These are phyloP conservation scores for Paxillus involutus DNA, from an alignment of 768 basidiomycete species.

Conservation along the genomic window DNA sequence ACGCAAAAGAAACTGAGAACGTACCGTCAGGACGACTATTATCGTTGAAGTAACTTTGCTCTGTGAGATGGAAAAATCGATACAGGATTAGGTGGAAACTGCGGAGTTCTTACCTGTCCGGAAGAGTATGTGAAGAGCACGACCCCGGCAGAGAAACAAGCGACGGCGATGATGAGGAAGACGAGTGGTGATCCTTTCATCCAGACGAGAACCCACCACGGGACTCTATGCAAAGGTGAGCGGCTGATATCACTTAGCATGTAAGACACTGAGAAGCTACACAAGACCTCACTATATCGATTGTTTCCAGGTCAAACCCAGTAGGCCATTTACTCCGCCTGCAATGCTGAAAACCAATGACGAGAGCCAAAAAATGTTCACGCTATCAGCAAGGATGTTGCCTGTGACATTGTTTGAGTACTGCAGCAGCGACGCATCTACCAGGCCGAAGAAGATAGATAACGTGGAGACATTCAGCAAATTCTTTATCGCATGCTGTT, in stretches of 20 bases:
- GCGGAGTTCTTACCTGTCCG: slow-evolving; percentile 45
- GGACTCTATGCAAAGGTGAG: slow-evolving; percentile 51
- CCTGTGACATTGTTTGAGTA: slow-evolving; percentile 37
- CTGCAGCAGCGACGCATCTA: slow-evolving; percentile 48
- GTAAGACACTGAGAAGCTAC: neutral
- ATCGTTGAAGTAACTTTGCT: slow-evolving; percentile 59
- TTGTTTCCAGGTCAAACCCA: slow-evolving; percentile 55
- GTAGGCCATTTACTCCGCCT: slow-evolving; percentile 49
- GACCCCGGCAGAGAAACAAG: slow-evolving; percentile 76
- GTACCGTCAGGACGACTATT: slow-evolving; percentile 68
- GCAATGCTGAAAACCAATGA: slow-evolving; percentile 53
- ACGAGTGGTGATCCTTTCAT: slow-evolving; percentile 82
- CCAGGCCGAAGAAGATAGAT: slow-evolving; percentile 55
- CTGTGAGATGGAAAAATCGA: slow-evolving; percentile 32
- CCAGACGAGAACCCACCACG: slow-evolving; percentile 67
- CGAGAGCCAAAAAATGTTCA: slow-evolving; percentile 55
- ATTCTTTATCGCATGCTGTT: slow-evolving; percentile 47
- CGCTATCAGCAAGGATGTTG: slow-evolving; percentile 33
- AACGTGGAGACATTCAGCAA: slow-evolving; percentile 51
- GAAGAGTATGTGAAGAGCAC: slow-evolving; percentile 78
- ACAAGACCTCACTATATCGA: slow-evolving; percentile 45
- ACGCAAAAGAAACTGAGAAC: neutral
- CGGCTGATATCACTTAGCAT: slow-evolving; percentile 30
- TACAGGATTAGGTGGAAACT: neutral
- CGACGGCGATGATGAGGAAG: slow-evolving; percentile 79